These are phyloP conservation scores for Lactarius quietus DNA, from an alignment of 768 basidiomycete genomes.

Conservation along the genomic window DNA sequence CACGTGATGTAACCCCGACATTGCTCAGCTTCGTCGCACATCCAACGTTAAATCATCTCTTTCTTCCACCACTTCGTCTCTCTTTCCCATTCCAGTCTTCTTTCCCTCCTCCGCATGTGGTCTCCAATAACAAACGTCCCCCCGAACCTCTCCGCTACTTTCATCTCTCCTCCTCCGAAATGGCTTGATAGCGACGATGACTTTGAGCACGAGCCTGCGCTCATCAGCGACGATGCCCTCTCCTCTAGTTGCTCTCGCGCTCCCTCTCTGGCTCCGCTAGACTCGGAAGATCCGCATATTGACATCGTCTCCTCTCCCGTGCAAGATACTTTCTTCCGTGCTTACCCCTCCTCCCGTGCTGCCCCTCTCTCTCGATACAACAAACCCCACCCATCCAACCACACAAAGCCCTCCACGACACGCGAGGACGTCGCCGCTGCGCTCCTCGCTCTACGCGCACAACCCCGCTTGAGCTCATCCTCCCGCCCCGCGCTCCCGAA, in stretches of 20 bases:
- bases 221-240: conserved; percentile 25
- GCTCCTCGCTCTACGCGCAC: conserved; percentile 21
- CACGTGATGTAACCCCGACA: conserved; percentile 1
- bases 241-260: conserved; percentile 19
- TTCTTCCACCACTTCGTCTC: background rate
- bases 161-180: conserved; percentile 13
- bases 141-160: background rate
- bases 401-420: conserved; percentile 3
- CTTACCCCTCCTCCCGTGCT: background rate
- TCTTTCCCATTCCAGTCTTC: background rate
- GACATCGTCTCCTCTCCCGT: conserved; percentile 24
- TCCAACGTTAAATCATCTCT: background rate
- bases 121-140: conserved; percentile 12
- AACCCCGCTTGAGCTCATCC: conserved; percentile 20
- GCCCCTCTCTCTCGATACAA: conserved; percentile 9
- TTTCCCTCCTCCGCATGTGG: conserved; percentile 3
- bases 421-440: conserved; percentile 25
- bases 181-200: conserved; percentile 25
- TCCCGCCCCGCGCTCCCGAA: background rate
- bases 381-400: background rate
- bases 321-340: conserved; percentile 19
- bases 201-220: conserved; percentile 23
- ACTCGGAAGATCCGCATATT: conserved; percentile 22
- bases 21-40: background rate
- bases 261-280: conserved; percentile 20